Base-by-base conservation (phyloP, 1,284 basidiomycete species). In the Phaffia rhodozyma region DNA sequence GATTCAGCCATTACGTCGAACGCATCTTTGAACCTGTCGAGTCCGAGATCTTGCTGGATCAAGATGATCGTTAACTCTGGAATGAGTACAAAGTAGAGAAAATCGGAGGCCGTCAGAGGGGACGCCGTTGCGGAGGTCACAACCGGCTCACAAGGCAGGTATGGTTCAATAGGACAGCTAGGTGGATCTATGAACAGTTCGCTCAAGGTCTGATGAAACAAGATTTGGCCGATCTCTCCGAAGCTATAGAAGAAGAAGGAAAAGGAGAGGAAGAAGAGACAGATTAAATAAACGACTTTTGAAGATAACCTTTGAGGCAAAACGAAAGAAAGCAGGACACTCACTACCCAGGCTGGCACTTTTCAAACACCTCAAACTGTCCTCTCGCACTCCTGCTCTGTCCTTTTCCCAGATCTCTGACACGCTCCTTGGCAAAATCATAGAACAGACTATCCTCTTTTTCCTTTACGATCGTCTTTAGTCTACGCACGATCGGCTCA, bases 281-380 rank as follows among this genome's bases (percentile, higher is more conserved):
- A 34, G 53, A 30, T 43, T 21, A 53, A 23, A 38, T n/a, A 30
- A 61, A 11, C 23, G 21, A n/a, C 30, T 27, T 0, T 51, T 16
- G 5, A 18, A 13, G 32, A 3, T 4, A 49, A 60, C 13, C 47
- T 7, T 38, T n/a, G 29, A 38, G 27, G 25, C n/a, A 20, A 11
- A 32, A 29, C 29, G 23, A 34, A 20, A 29, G 11, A 34, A 20
- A 43, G 27, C 55, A 34, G 29, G 25, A 16, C 21, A 64, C 58
- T 54, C 34, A 65, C 58, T 65, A 65, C 7, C 63, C 63, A n/a
- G 63, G 63, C 50, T 65, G 63, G 25, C 47, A 43, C 48, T 60
- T 61, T 18, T 60, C 53, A 23, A 55, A 60, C 0, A 56, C 63
- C 23, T 60, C 63, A 32, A 56, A 65, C 51, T 65, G 63, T n/a